Conservation (phyloP, 257 asterid species). For the Sherardia arvensis region DNA sequence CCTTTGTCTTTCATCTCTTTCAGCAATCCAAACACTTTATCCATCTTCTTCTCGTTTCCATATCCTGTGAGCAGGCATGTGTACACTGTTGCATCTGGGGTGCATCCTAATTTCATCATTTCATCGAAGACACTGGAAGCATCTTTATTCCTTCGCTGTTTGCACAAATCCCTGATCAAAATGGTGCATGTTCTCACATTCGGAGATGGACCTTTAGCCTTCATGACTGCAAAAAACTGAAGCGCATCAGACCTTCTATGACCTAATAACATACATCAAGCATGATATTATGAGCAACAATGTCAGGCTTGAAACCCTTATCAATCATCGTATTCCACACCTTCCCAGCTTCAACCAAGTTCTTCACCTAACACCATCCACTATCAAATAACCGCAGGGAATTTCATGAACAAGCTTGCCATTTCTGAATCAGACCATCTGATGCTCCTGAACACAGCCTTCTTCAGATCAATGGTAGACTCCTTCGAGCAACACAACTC, state of each 20-base stretch:
- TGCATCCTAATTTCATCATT: constrained; percentile 49
- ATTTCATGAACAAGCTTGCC: too few species aligned
- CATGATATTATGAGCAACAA: constrained; percentile 76
- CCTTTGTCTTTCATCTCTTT: constrained; percentile 75
- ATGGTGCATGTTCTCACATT: constrained; percentile 61
- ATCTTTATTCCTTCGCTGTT: constrained; percentile 44
- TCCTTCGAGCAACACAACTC: too few species aligned
- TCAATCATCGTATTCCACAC: constrained; percentile 85
- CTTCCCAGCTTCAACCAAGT: constrained; percentile 77
- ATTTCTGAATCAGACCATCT: too few species aligned
- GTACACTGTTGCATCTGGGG: constrained; percentile 60
- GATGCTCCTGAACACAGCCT: too few species aligned
- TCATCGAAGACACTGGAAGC: constrained; percentile 51
- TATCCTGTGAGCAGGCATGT: constrained; percentile 71
- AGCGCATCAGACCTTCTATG: constrained; percentile 52
- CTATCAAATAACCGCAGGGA: too few species aligned
- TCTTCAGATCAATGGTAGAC: too few species aligned
- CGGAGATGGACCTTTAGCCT: constrained; percentile 63
- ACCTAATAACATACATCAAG: constrained; percentile 65
- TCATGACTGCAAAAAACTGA: constrained; percentile 71
- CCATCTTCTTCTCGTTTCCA: constrained; percentile 66
- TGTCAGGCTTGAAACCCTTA: constrained; percentile 64
- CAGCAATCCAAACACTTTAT: constrained; percentile 42
- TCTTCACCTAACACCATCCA: constrained; percentile 81
- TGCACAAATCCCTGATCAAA: constrained; percentile 57